phyloP scores from a whole-genome alignment of 2,329 filamentous ascomycete species.

The Alternaria angustiovoidea region DNA sequence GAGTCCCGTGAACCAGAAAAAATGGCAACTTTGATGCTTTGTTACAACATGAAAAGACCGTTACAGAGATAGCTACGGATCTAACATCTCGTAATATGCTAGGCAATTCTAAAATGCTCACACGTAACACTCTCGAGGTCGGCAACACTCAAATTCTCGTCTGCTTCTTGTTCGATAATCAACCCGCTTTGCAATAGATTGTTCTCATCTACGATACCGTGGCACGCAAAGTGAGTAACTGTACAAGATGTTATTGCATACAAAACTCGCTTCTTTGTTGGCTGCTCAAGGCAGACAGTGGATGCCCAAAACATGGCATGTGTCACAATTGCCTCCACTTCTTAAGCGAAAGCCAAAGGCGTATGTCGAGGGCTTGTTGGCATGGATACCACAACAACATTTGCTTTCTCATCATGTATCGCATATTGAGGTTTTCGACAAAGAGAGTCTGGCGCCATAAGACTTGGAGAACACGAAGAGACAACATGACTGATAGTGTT shows the following conservation, averaged over 20 bases:
- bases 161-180: slow-evolving; percentile 8
- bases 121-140: slow-evolving; percentile 10
- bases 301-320: slow-evolving; percentile 9
- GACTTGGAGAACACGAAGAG: slow-evolving; percentile 13
- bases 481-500: slow-evolving; percentile 11
- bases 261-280: slow-evolving; percentile 10
- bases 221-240: slow-evolving; percentile 9
- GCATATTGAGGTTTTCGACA: slow-evolving; percentile 9
- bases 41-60: slow-evolving; percentile 10
- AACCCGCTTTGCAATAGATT: slow-evolving; percentile 12
- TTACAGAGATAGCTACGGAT: slow-evolving; percentile 10
- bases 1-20: slow-evolving; percentile 10
- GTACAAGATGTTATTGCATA: slow-evolving; percentile 9
- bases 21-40: slow-evolving; percentile 12
- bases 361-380: slow-evolving; percentile 3
- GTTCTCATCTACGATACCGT: slow-evolving; percentile 8
- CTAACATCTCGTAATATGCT: slow-evolving; percentile 10
- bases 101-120: slow-evolving; percentile 11
- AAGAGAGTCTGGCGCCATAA: slow-evolving; percentile 9
- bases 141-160: slow-evolving; percentile 10
- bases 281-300: slow-evolving; percentile 8
- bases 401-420: slow-evolving; percentile 9
- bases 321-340: slow-evolving; percentile 10
- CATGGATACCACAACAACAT: slow-evolving; percentile 8
- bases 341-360: slow-evolving; percentile 8